These are phyloP conservation scores for Malbranchea zuffiana DNA, from an alignment of 2,329 filamentous ascomycete species.

Conservation along the genomic window DNA sequence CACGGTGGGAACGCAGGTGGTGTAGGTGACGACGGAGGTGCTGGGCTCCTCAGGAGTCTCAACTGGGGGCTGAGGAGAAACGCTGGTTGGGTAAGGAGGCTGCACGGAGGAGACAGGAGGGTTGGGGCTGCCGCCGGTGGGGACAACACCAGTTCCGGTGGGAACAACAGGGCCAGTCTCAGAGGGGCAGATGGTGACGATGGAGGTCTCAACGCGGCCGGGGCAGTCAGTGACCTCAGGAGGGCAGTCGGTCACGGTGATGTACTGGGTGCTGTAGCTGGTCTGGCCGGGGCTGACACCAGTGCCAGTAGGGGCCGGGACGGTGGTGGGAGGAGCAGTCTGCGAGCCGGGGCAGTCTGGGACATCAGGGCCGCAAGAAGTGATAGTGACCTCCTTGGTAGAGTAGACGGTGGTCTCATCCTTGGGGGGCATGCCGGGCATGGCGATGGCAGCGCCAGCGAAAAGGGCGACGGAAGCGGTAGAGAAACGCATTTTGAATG, in stretches of 20 bases:
- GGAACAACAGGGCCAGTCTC: conserved; percentile 3
- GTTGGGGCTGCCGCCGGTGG: conserved; percentile 2
- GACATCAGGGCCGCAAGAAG: conserved; percentile 50
- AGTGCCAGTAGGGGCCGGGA: conserved; percentile 17
- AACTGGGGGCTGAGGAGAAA: not conserved
- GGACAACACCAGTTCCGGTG: conserved; percentile 1
- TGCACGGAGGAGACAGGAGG: conserved; percentile 8
- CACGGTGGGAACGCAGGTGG: conserved; percentile 34
- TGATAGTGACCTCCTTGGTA: conserved; percentile 52
- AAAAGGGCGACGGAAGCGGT: conserved; percentile 32
- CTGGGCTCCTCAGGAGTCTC: conserved; percentile 7
- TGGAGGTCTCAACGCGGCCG: conserved; percentile 6
- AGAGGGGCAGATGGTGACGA: conserved; percentile 1
- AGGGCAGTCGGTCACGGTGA: conserved; percentile 53
- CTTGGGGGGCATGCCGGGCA: conserved; percentile 20
- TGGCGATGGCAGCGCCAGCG: conserved; percentile 31
- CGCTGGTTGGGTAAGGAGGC: conserved; percentile 10
- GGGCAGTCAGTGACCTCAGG: conserved; percentile 36
- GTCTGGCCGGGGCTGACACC: conserved; percentile 19
- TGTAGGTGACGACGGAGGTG: conserved; percentile 39
- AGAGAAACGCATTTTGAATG: conserved; percentile 37
- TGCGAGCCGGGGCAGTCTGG: conserved; percentile 44
- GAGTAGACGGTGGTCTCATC: conserved; percentile 41
- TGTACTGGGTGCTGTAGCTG: conserved; percentile 47
- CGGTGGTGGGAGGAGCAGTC: conserved; percentile 15